A percentile compares a stretch with the other conserved stretches of the same genome.
Conservation (phyloP, 192 early-diverging fungal species). For the Rhizophagus clarus region DNA sequence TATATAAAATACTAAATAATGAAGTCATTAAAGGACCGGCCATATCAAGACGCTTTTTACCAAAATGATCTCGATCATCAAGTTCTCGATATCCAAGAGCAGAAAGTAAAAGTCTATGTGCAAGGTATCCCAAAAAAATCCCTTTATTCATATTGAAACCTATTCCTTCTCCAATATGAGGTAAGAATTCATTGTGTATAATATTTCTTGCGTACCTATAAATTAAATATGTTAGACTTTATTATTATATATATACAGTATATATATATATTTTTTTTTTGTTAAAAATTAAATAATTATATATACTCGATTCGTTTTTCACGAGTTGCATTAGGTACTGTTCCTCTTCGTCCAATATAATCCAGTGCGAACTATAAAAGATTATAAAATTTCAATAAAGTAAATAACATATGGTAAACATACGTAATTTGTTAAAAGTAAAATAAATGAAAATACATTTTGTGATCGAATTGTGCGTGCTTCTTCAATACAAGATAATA, state of each 20-base stretch:
- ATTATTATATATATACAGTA: neutral
- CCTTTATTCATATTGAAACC: constrained; percentile 89
- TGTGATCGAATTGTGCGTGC: constrained; percentile 94
- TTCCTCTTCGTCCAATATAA: constrained; percentile 94
- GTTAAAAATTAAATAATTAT: neutral
- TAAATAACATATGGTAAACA: neutral
- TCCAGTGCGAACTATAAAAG: neutral
- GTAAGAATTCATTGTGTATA: constrained; percentile 95
- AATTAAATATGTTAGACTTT: neutral
- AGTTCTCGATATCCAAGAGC: constrained; percentile 86
- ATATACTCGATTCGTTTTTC: constrained; percentile 85
- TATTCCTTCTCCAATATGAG: constrained; percentile 86
- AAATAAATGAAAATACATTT: constrained; percentile 48
- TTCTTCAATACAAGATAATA: constrained; percentile 96
- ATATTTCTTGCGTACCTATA: constrained; percentile 82
- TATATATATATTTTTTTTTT: too few relatives aligned
- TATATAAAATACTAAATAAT: constrained; percentile 91
- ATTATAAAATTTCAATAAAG: neutral
- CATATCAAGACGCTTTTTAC: constrained; percentile 97
- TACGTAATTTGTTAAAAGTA: neutral
- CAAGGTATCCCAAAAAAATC: constrained; percentile 99
- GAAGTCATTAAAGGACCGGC: constrained; percentile 89
- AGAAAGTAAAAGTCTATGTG: constrained; percentile 86
- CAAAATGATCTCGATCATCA: constrained; percentile 99
- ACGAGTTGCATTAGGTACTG: constrained; percentile 72